Evolutionary conservation across 345 rosid species (phyloP).

Genomic region (Lumnitzera littorea): DNA sequence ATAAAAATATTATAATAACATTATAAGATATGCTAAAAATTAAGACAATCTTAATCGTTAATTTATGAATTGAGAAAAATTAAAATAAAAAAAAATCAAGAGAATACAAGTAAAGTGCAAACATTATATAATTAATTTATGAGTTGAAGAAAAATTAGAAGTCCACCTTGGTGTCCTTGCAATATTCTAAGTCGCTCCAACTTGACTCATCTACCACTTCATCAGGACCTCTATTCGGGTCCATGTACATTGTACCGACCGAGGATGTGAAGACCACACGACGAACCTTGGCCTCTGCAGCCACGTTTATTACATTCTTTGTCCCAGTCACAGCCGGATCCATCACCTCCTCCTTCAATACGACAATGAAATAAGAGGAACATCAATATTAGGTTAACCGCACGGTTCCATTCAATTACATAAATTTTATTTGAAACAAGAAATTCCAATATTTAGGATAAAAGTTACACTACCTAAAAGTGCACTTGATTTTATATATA

Average conservation of each 20-base stretch:
- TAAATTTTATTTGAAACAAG: too few species aligned
- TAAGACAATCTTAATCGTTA: too few species aligned
- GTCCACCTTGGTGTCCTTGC: constrained; percentile 73
- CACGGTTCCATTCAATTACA: too few species aligned
- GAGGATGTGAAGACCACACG: constrained; percentile 86
- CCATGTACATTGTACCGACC: constrained; percentile 82
- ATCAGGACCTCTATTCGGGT: constrained; percentile 74
- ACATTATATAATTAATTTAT: background rate
- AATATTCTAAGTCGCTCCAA: constrained; percentile 90
- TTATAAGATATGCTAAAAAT: too few species aligned
- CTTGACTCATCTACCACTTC: constrained; percentile 69
- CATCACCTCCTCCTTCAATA: constrained; percentile 74
- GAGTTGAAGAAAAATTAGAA: background rate
- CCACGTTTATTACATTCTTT: constrained; percentile 64
- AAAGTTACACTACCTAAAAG: too few species aligned
- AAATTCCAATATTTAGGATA: too few species aligned
- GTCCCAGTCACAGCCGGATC: constrained; percentile 90
- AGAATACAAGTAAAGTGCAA: background rate
- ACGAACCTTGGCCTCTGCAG: constrained; percentile 69
- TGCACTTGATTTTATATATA: too few species aligned
- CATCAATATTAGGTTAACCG: too few species aligned
- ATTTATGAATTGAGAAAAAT: too few species aligned
- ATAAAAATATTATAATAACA: too few species aligned
- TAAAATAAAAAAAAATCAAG: too few species aligned
- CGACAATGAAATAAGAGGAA: background rate